Evolutionary conservation across 1,284 basidiomycete genomes (phyloP).

Genomic region (Rhodotorula sp.): DNA sequence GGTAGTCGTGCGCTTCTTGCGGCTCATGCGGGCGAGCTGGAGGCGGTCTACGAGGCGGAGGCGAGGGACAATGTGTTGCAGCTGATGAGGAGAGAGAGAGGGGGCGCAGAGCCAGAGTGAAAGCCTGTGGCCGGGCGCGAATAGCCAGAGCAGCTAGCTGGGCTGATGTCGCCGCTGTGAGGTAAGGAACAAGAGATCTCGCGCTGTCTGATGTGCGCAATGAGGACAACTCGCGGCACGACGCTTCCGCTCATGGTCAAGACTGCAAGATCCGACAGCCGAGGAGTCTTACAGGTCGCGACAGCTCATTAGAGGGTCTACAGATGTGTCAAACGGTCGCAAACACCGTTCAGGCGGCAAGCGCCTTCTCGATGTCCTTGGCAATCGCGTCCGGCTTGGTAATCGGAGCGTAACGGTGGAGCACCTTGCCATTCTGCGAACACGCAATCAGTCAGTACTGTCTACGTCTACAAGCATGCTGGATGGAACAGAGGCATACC

Average conservation of each 20-base stretch:
- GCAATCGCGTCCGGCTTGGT: constrained; percentile 41
- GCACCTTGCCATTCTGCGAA: constrained; percentile 49
- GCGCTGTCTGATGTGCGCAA: no score
- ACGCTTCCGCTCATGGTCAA: no score
- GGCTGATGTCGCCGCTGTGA: no score
- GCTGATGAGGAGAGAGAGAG: background rate
- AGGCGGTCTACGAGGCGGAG: background rate
- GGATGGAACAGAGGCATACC: background rate
- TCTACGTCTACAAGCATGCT: constrained; percentile 10
- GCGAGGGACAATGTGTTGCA: no score
- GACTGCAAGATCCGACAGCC: no score
- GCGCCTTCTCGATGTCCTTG: constrained; percentile 42
- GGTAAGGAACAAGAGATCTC: no score
- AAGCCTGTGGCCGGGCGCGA: no score
- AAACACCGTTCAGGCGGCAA: background rate
- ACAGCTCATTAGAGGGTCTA: no score
- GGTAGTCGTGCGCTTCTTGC: background rate
- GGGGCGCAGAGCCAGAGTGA: background rate
- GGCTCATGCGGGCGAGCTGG: background rate
- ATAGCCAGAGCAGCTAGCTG: no score
- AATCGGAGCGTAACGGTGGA: constrained; percentile 50
- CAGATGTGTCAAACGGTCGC: no score
- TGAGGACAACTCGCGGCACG: no score
- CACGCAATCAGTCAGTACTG: background rate
- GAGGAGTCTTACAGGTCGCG: no score